A percentile compares a stretch with the other conserved stretches of the same genome.
phyloP scores from a whole-genome alignment of 306 rosid species.

The Trifolium dubium region DNA sequence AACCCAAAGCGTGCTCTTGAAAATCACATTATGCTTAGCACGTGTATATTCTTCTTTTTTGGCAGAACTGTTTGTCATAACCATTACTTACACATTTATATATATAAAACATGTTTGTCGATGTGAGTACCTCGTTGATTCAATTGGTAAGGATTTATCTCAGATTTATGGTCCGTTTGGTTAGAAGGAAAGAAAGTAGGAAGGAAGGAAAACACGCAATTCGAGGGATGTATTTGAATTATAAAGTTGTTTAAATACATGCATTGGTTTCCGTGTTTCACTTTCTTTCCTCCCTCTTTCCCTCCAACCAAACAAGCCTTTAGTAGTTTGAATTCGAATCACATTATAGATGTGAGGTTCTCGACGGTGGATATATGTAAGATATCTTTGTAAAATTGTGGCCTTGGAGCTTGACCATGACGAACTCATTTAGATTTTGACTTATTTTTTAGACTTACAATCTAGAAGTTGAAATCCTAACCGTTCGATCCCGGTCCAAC shows the following conservation, averaged over 20 bases:
- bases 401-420: neutral
- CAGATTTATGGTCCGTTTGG: no score
- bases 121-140: neutral
- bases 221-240: no score
- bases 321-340: neutral
- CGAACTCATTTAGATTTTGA: no score
- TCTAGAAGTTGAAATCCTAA: neutral
- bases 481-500: neutral
- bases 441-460: no score
- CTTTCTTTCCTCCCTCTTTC: no score
- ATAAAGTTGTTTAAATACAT: no score
- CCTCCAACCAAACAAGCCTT: no score
- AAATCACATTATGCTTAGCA: constrained; percentile 78
- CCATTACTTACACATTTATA: neutral
- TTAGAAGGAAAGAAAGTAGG: no score
- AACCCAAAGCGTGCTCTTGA: constrained; percentile 99
- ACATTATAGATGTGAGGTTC: no score
- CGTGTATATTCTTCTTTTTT: constrained; percentile 78
- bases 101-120: neutral
- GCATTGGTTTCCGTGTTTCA: no score
- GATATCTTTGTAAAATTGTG: neutral
- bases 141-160: neutral
- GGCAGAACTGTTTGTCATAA: constrained; percentile 53
- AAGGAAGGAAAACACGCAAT: no score
- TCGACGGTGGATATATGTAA: no score